Percentiles rank a stretch among this genome's conserved stretches.
Evolutionary conservation across 2,329 filamentous ascomycete species (phyloP).

Genomic region (Neoarthrinium moseri): DNA sequence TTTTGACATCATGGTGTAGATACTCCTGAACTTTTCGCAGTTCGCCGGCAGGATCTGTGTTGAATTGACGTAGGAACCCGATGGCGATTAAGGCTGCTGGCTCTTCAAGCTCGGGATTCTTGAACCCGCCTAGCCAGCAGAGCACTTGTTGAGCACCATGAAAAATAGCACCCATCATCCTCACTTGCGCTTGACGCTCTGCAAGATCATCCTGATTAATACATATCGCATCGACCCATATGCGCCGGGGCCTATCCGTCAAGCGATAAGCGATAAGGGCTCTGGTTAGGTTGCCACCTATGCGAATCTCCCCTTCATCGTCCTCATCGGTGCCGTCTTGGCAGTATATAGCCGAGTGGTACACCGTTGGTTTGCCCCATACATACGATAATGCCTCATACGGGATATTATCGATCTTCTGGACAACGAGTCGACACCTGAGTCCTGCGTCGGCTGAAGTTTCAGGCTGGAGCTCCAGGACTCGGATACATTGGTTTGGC

Average conservation of each 20-base stretch:
- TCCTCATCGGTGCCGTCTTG: not conserved
- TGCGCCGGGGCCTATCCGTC: not conserved
- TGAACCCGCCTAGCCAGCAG: slow-evolving; percentile 4
- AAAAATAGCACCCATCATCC: slow-evolving; percentile 4
- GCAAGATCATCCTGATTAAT: slow-evolving; percentile 4
- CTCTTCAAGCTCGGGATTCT: slow-evolving; percentile 2
- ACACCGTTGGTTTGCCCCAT: slow-evolving; percentile 5
- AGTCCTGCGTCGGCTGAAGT: not conserved
- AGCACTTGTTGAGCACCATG: not conserved
- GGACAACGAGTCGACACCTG: not conserved
- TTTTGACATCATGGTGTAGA: slow-evolving; percentile 1
- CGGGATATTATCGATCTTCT: not conserved
- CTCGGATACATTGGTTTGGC: not conserved
- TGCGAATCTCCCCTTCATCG: not conserved
- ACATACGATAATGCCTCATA: slow-evolving; percentile 8
- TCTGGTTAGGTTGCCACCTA: slow-evolving; percentile 4
- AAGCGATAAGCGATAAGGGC: slow-evolving; percentile 1
- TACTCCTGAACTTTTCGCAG: slow-evolving; percentile 3
- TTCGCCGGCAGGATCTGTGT: not conserved
- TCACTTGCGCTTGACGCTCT: not conserved
- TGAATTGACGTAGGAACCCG: slow-evolving; percentile 5
- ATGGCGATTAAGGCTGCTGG: not conserved
- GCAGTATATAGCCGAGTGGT: not conserved
- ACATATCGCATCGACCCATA: slow-evolving; percentile 5
- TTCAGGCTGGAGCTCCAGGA: slow-evolving; percentile 2